Percentiles rank a stretch among this genome's conserved stretches.
These are phyloP conservation scores for Protomyces lactucae-debilis DNA, from an alignment of 1,139 yeast genomes.

Conservation along the genomic window DNA sequence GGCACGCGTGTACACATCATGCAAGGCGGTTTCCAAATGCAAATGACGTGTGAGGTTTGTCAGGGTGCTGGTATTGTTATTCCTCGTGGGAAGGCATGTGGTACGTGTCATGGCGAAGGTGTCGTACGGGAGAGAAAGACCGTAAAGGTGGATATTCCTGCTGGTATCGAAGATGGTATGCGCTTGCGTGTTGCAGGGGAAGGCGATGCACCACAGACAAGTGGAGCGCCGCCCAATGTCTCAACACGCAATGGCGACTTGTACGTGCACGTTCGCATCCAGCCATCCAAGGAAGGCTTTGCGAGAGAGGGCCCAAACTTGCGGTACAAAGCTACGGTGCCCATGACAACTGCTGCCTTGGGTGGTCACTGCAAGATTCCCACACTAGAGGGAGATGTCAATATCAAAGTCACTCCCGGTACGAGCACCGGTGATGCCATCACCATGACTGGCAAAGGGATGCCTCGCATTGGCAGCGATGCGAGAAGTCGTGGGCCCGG, in stretches of 20 bases:
- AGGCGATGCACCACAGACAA: constrained; percentile 81
- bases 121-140: constrained; percentile 63
- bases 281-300: constrained; percentile 61
- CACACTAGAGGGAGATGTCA: constrained; percentile 59
- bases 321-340: constrained; percentile 59
- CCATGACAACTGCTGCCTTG: constrained; percentile 92
- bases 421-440: constrained; percentile 73
- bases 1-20: constrained; percentile 83
- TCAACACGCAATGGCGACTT: constrained; percentile 58
- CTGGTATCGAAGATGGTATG: constrained; percentile 83
- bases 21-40: constrained; percentile 95
- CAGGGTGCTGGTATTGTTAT: constrained; percentile 82
- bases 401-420: constrained; percentile 79
- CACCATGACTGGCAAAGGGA: constrained; percentile 81
- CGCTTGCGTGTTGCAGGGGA: constrained; percentile 78
- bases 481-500: constrained; percentile 43
- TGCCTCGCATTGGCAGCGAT: constrained; percentile 55
- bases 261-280: constrained; percentile 71
- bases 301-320: constrained; percentile 62
- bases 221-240: constrained; percentile 49
- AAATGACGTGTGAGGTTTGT: constrained; percentile 84
- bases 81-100: constrained; percentile 65
- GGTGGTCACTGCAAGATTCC: constrained; percentile 90
- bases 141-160: constrained; percentile 77
- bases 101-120: constrained; percentile 83